Conservation (phyloP, 768 basidiomycete genomes). For the Tylopilus vinaceipallidus region DNA sequence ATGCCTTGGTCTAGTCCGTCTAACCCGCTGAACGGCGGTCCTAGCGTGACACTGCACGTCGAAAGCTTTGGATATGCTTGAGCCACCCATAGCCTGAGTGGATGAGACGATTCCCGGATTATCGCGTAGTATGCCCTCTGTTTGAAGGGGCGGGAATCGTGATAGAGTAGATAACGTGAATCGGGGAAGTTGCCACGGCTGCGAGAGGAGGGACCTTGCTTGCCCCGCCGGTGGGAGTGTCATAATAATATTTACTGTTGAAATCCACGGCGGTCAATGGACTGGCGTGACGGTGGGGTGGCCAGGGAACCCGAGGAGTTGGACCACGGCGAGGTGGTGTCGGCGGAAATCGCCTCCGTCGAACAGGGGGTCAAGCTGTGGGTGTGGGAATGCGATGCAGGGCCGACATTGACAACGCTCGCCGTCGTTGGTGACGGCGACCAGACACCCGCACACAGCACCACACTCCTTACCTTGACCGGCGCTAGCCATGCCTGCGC, state of each 20-base stretch:
- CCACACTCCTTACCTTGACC: background rate
- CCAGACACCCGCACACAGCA: conserved; percentile 16
- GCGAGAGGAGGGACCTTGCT: no score
- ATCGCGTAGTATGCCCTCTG: no score
- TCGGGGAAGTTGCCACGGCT: background rate
- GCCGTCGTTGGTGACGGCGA: conserved; percentile 19
- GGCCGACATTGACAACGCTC: conserved; percentile 9
- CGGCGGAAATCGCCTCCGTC: background rate
- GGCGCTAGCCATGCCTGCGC: conserved; percentile 29
- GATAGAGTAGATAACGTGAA: no score
- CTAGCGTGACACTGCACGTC: conserved; percentile 33
- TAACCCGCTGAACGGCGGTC: conserved; percentile 30
- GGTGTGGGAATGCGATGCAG: conserved; percentile 20
- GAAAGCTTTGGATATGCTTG: conserved; percentile 37
- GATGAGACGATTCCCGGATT: no score
- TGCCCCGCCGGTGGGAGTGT: no score
- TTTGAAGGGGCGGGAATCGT: no score
- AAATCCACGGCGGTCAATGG: no score
- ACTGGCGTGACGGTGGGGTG: no score
- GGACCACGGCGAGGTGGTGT: no score
- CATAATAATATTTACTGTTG: no score
- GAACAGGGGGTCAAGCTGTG: background rate
- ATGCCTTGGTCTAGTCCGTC: conserved; percentile 28
- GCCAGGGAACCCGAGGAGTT: no score
- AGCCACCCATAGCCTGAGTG: background rate